Conservation (phyloP, 305 asterid species). For the Fraxinus xanthoxyloides region DNA sequence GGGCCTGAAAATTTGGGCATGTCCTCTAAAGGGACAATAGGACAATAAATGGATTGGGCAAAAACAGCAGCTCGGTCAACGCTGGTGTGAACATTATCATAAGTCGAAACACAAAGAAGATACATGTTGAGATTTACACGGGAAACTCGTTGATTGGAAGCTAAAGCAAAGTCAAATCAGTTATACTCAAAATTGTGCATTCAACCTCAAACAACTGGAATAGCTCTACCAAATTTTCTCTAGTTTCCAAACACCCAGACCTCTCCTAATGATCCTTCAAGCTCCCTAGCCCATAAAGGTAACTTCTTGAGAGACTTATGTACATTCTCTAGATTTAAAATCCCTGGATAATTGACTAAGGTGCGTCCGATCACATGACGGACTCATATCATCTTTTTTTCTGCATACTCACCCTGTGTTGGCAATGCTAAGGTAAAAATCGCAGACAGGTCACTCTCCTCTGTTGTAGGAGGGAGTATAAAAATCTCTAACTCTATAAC, state of each 20-base stretch:
- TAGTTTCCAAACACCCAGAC: background rate
- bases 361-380: background rate
- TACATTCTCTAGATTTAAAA: background rate
- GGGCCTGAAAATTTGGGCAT: background rate
- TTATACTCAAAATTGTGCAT: background rate
- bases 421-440: background rate
- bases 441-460: background rate
- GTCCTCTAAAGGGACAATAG: background rate
- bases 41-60: background rate
- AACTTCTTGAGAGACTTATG: background rate
- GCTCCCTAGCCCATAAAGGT: background rate
- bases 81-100: no score
- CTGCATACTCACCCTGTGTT: background rate
- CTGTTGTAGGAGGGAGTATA: background rate
- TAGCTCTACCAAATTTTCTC: background rate
- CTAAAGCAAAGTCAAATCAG: no score
- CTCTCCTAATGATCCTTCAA: background rate
- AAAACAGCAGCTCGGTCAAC: no score
- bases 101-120: no score
- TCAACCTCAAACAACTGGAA: background rate
- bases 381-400: background rate
- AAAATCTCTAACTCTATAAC: background rate
- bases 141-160: no score
- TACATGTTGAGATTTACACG: no score
- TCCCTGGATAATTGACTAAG: background rate